Evolutionary conservation across 345 rosid species (phyloP), one percentile per base, ranked within the genome.

Genomic region (Boechera retrofracta): DNA sequence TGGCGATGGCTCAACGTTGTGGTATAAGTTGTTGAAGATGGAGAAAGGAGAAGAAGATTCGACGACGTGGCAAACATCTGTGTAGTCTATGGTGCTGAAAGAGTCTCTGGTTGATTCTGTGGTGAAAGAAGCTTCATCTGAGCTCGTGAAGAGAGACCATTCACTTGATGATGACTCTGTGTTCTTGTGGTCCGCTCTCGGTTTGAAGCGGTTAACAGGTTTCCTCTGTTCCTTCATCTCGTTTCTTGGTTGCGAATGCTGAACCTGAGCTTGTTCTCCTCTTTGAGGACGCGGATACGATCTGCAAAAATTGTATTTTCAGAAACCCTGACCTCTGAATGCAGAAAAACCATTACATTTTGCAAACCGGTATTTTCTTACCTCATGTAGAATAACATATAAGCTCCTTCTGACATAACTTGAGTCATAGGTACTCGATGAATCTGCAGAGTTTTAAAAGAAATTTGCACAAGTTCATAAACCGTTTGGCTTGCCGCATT

Each of bases 371-470:
- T 21, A 7, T 5, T 8, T 64, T 35, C 63, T 74, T 86, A 89
- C 97, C 97, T 89, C 81, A 65, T 89, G 85, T 92, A 92, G 80
- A 92, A 92, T 82, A 92, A 81, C 71, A 92, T 92, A 74, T 92
- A 92, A 63, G 95, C 97, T 75, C 91, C 97, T 83, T 92, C 97
- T 9, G 93, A 92, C 97, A 92, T 92, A 80, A 92, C 97, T 78
- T 89, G 93, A 81, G 87, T 84, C 84, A 84, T 84, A 52, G 90
- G 81, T 69, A 92, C 95, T 35, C 79, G 87, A 82, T 75, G 87
- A 69, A 89, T 89, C 97, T 92, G 86, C 62, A 58, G 39, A 70
- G 61, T 32, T 75, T 73, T 26, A 18, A 67, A 0, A 48, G 3
- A 44, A 60, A 51, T 13, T 38, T 49, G 26, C 16, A 48, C 9